A percentile compares a stretch with the other conserved stretches of the same genome.
phyloP scores from a whole-genome alignment of 2,329 filamentous ascomycete species.

The Metarhizium rileyi region DNA sequence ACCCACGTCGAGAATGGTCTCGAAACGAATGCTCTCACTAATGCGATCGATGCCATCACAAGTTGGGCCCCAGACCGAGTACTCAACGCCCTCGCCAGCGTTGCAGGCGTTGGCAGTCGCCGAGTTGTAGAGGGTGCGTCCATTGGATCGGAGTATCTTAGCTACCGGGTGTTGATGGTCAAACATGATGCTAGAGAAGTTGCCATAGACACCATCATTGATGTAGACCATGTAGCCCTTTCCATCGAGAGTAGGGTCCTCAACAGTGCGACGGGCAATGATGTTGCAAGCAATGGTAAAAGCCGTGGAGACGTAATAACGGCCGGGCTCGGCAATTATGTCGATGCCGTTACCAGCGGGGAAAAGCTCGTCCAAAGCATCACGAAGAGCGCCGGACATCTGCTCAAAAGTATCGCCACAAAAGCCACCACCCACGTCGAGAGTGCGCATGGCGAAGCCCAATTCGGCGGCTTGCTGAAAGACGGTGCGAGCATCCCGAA shows the following conservation, averaged over 20 bases:
- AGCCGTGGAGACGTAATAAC: constrained; percentile 88
- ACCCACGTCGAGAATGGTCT: constrained; percentile 73
- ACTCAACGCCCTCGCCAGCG: constrained; percentile 53
- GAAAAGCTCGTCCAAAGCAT: constrained; percentile 80
- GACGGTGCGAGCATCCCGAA: constrained; percentile 77
- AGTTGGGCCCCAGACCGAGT: constrained; percentile 96
- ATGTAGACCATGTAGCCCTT: constrained; percentile 93
- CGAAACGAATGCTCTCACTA: constrained; percentile 67
- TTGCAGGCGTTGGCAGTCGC: constrained; percentile 36
- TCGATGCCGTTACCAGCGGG: constrained; percentile 60
- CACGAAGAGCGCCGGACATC: constrained; percentile 73
- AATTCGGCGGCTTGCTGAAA: constrained; percentile 74
- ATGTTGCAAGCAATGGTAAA: constrained; percentile 95
- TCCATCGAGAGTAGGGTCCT: constrained; percentile 53
- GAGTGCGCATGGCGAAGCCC: constrained; percentile 73
- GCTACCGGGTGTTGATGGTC: constrained; percentile 90
- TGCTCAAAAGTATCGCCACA: constrained; percentile 81
- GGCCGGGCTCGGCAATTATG: constrained; percentile 91
- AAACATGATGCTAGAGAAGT: constrained; percentile 99
- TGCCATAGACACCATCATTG: constrained; percentile 96
- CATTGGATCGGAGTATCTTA: constrained; percentile 60
- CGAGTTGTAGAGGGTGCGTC: constrained; percentile 49
- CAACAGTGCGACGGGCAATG: constrained; percentile 85
- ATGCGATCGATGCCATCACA: constrained; percentile 98
- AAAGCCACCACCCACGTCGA: constrained; percentile 94